Conservation (phyloP, 1,139 yeast genomes). For the Saccharomyces hybrid region DNA sequence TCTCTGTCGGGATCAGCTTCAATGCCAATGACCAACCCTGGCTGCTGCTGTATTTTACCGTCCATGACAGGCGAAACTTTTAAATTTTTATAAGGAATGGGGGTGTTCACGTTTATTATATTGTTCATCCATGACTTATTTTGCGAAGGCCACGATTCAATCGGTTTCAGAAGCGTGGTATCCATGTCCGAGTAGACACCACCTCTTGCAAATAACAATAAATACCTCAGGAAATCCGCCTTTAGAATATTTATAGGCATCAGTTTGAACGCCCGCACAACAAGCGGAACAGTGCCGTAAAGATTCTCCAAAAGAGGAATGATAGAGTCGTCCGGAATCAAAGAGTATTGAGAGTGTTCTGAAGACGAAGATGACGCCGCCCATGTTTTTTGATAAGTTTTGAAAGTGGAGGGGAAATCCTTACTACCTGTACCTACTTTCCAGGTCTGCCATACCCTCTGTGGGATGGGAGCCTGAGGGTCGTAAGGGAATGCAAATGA, state of each 20-base stretch:
- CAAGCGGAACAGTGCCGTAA: slow-evolving; percentile 66
- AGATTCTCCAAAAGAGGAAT: slow-evolving; percentile 54
- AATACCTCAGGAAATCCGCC: slow-evolving; percentile 87
- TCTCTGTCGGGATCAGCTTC: slow-evolving; percentile 89
- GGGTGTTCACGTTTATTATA: slow-evolving; percentile 3
- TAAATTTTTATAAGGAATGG: slow-evolving; percentile 17
- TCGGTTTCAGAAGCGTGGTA: slow-evolving; percentile 55
- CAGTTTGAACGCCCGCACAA: slow-evolving; percentile 63
- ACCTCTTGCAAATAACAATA: slow-evolving; percentile 80
- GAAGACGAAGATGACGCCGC: slow-evolving; percentile 23
- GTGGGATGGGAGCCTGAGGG: slow-evolving; percentile 51
- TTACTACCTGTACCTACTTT: slow-evolving; percentile 53
- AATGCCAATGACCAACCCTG: slow-evolving; percentile 78
- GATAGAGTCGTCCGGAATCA: slow-evolving; percentile 67
- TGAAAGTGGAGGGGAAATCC: slow-evolving; percentile 45
- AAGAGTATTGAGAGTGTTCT: slow-evolving; percentile 57
- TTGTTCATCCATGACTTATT: slow-evolving; percentile 4
- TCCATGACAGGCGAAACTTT: not conserved
- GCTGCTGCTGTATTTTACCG: slow-evolving; percentile 31
- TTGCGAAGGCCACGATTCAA: slow-evolving; percentile 49
- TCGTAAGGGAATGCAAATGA: slow-evolving; percentile 69
- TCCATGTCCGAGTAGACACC: slow-evolving; percentile 92
- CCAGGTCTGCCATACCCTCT: slow-evolving; percentile 95
- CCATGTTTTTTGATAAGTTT: slow-evolving; percentile 49
- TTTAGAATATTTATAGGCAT: slow-evolving; percentile 76